Evolutionary conservation across 2,329 filamentous ascomycete species (phyloP).

Genomic region (Cladosporium phlei): DNA sequence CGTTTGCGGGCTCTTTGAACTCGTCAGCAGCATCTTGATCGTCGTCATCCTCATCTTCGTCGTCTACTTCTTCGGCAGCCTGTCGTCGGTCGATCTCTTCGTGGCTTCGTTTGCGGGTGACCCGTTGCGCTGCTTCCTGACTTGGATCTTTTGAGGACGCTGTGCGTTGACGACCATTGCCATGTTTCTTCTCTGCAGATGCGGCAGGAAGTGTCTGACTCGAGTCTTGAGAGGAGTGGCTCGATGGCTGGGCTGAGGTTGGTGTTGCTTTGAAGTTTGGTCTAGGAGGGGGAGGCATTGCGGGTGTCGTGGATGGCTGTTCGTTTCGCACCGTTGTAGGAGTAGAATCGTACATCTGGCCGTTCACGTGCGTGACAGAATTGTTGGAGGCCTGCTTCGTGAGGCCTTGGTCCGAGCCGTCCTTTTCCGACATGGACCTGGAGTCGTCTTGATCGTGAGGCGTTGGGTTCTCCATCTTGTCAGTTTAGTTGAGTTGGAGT

Average conservation of each 20-base stretch:
- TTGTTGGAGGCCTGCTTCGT: background rate
- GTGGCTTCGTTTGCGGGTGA: constrained; percentile 1
- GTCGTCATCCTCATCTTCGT: background rate
- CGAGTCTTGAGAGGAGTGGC: background rate
- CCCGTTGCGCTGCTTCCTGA: background rate
- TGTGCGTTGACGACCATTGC: background rate
- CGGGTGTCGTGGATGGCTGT: background rate
- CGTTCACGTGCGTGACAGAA: too few relatives aligned
- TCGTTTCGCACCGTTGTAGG: too few relatives aligned
- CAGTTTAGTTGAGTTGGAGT: too few relatives aligned
- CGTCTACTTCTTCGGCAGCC: background rate
- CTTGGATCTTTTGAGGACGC: background rate
- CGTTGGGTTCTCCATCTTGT: background rate
- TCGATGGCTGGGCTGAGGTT: constrained; percentile 2
- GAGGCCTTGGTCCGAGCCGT: background rate
- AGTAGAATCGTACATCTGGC: too few relatives aligned
- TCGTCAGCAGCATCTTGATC: background rate
- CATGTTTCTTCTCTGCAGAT: background rate
- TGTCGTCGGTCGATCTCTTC: background rate
- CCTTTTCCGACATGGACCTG: background rate
- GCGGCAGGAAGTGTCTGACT: background rate
- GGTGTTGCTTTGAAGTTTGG: constrained; percentile 5
- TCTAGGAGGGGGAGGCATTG: constrained; percentile 3
- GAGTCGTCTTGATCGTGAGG: background rate
- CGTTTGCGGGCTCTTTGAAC: constrained; percentile 21